Conservation (phyloP, 2,329 filamentous ascomycete genomes). For the Botrytis pseudocinerea region DNA sequence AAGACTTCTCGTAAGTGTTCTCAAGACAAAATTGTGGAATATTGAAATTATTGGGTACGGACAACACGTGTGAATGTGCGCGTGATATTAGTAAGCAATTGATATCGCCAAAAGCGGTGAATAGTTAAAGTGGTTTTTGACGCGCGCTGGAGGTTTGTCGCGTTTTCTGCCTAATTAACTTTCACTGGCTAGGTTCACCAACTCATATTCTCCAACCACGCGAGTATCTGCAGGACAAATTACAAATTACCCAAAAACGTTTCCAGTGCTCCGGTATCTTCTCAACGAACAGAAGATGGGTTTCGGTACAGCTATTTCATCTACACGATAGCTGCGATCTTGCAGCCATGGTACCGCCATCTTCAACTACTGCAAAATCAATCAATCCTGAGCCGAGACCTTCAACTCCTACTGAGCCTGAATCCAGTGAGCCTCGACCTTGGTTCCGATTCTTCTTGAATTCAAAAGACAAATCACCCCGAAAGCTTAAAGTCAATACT, state of each 20-base stretch:
- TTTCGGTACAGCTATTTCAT: conserved; percentile 7
- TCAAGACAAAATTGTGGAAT: neutral
- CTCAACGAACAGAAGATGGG: conserved; percentile 17
- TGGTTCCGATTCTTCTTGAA: conserved; percentile 26
- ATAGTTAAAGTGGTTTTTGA: conserved; percentile 22
- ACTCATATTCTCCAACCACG: conserved; percentile 8
- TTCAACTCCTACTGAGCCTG: conserved; percentile 61
- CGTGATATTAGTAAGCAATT: neutral
- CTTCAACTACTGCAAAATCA: conserved; percentile 41
- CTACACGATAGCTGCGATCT: conserved; percentile 27
- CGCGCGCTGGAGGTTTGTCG: conserved; percentile 10
- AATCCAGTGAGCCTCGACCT: conserved; percentile 42
- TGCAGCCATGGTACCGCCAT: conserved; percentile 40
- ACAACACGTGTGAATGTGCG: neutral
- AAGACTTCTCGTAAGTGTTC: neutral
- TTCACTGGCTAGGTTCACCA: neutral
- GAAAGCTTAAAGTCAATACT: conserved; percentile 27
- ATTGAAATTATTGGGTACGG: neutral
- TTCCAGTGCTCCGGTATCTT: neutral
- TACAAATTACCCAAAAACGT: neutral
- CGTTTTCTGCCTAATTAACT: conserved; percentile 16
- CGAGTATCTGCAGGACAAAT: conserved; percentile 6
- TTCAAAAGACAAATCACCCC: conserved; percentile 25
- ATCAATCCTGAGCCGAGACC: conserved; percentile 59
- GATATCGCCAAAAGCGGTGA: conserved; percentile 11